Evolutionary conservation across 345 rosid genomes (phyloP).

Genomic region (Hypericum perforatum): DNA sequence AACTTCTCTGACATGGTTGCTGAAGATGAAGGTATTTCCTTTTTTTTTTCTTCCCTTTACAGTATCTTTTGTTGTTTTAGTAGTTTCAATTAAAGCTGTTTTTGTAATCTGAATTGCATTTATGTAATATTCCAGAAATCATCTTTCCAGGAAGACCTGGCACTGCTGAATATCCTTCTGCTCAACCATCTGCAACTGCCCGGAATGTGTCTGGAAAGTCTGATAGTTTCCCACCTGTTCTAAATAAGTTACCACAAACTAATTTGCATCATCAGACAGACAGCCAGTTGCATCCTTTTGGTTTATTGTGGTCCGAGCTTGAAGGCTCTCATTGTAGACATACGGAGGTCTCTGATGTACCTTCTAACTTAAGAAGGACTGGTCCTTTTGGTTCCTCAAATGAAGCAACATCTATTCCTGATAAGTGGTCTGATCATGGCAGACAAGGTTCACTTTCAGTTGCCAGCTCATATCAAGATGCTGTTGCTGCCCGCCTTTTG

Average conservation of each 20-base stretch:
- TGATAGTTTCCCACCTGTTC: conserved; percentile 20
- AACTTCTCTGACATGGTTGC: conserved; percentile 23
- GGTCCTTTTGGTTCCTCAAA: conserved; percentile 13
- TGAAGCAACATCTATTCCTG: conserved; percentile 25
- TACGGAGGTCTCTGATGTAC: conserved; percentile 24
- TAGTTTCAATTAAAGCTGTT: conserved; percentile 6
- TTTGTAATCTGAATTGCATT: not conserved
- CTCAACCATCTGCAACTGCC: conserved; percentile 15
- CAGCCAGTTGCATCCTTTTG: conserved; percentile 51
- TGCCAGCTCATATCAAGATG: conserved; percentile 20
- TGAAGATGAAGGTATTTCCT: conserved; percentile 39
- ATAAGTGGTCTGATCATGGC: conserved; percentile 27
- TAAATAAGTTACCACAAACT: conserved; percentile 25
- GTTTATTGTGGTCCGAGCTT: conserved; percentile 54
- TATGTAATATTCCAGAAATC: conserved; percentile 29
- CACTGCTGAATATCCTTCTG: conserved; percentile 16
- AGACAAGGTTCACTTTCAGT: conserved; percentile 21
- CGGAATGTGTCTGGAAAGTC: conserved; percentile 19
- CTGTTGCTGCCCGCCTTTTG: conserved; percentile 24
- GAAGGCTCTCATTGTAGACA: conserved; percentile 29
- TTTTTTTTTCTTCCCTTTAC: not conserved
- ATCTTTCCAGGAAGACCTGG: conserved; percentile 40
- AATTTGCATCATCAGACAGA: conserved; percentile 27
- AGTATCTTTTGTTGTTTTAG: conserved; percentile 12
- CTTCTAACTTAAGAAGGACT: conserved; percentile 17